Evolutionary conservation across 2,329 filamentous ascomycete genomes (phyloP).

Genomic region (Ophiostoma ips): DNA sequence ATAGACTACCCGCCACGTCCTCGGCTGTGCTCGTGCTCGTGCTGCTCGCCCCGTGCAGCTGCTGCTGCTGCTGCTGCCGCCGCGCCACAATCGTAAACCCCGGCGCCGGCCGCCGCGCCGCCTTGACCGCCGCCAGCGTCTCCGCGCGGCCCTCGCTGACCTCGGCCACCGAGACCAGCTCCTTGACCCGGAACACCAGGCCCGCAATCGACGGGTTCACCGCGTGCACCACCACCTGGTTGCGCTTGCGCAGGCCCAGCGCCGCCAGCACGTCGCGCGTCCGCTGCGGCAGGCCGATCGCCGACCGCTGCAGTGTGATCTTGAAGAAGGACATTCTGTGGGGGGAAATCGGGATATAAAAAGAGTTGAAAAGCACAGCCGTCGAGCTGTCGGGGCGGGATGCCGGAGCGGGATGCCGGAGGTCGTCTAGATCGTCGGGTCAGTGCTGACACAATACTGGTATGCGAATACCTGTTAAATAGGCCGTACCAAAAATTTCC

Average conservation of each 20-base stretch:
- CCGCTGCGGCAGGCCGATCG: conserved; percentile 74
- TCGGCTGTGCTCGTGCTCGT: too few relatives aligned
- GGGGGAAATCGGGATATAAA: neutral
- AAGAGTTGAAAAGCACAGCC: neutral
- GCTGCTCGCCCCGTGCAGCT: neutral
- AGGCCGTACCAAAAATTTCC: neutral
- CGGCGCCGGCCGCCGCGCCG: conserved; percentile 56
- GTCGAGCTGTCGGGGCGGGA: neutral
- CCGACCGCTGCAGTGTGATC: conserved; percentile 77
- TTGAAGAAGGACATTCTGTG: conserved; percentile 67
- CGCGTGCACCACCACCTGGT: conserved; percentile 79
- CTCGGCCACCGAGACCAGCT: conserved; percentile 72
- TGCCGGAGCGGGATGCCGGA: neutral
- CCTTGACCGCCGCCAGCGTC: conserved; percentile 55
- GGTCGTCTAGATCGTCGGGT: neutral
- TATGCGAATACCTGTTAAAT: too few relatives aligned
- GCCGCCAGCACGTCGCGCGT: conserved; percentile 69
- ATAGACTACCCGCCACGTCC: too few relatives aligned
- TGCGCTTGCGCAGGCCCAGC: conserved; percentile 72
- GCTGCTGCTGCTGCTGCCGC: neutral
- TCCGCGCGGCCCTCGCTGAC: conserved; percentile 49
- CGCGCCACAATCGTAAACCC: conserved; percentile 39
- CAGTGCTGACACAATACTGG: neutral
- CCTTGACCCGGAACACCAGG: conserved; percentile 89
- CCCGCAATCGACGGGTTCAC: conserved; percentile 70